Evolutionary conservation across 2,329 filamentous ascomycete genomes (phyloP).

Genomic region (Cercospora canescens): DNA sequence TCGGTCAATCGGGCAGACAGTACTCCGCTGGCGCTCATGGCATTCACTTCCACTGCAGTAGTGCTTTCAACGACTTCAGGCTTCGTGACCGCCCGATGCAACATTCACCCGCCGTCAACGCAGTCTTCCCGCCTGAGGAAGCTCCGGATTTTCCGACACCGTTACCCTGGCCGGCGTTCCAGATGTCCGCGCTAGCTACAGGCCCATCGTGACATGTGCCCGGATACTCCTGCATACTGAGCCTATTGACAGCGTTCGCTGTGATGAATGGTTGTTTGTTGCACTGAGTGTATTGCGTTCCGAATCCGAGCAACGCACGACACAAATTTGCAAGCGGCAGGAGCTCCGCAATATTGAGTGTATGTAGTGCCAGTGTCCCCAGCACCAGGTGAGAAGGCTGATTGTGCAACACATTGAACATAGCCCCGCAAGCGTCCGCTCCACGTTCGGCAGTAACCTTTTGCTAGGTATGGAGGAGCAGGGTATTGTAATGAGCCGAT

Average conservation of each 20-base stretch:
- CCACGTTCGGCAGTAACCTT: neutral
- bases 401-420: neutral
- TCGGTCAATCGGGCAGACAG: neutral
- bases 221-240: neutral
- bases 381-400: neutral
- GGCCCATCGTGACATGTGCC: neutral
- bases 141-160: neutral
- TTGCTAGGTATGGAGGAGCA: neutral
- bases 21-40: neutral
- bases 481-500: neutral
- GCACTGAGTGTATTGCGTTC: neutral
- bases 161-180: neutral
- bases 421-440: constrained; percentile 1
- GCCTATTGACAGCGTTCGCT: neutral
- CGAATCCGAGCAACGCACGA: neutral
- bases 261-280: too few relatives aligned
- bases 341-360: neutral
- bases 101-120: neutral
- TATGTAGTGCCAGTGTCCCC: neutral
- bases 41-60: neutral
- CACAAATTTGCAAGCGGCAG: neutral
- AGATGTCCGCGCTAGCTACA: neutral
- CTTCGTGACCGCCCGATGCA: neutral
- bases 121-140: neutral
- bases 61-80: neutral